Evolutionary conservation across 1,284 basidiomycete species (phyloP), one percentile per base, ranked within the genome.

Genomic region (Malassezia pachydermatis): DNA sequence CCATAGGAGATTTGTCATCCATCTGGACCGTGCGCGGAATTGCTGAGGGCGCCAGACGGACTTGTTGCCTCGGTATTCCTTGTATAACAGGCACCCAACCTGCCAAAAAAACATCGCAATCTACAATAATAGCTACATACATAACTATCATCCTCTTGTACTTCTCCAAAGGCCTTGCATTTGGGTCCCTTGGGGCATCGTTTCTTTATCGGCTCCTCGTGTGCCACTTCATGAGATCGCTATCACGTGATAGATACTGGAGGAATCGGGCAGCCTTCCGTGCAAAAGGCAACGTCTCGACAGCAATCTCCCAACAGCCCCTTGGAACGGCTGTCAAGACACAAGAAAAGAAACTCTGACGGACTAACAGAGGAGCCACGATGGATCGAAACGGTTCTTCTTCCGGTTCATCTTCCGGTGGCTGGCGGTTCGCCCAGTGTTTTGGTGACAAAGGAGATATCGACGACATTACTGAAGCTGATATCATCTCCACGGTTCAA

Each of bases 351-450:
- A 17, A 17, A 9, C 20, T 29, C 25, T 28, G 27, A 38, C 44
- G 11, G n/a, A 38, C 38, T 17, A 27, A 17, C 23, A 33, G 24
- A 27, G 28, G 25, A 36, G 17, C 20, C 13, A 44, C 17, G 43
- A 60, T 61, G 44, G 68, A 71, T 20, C 60, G 62, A 44, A 66
- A 70, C 27, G 41, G 24, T 13, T 34, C 13, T 27, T 28, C 34
- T 13, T 27, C 38, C 11, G 49, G 30, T n/a, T 23, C 49, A 39
- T 59, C 69, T 13, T 69, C 67, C 8, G 64, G 63, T 25, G 66
- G 66, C 70, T 98, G 94, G 94, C 84, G 90, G 67, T 99, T 99
- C 75, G 94, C 94, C 46, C 94, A 99, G 74, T 98, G 94, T 77
- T 99, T 99, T 74, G 94, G 94, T 66, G 71, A 73, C 50, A 73